These are phyloP conservation scores for Neurospora tetraspora DNA, from an alignment of 495 filamentous ascomycete genomes.

Conservation along the genomic window DNA sequence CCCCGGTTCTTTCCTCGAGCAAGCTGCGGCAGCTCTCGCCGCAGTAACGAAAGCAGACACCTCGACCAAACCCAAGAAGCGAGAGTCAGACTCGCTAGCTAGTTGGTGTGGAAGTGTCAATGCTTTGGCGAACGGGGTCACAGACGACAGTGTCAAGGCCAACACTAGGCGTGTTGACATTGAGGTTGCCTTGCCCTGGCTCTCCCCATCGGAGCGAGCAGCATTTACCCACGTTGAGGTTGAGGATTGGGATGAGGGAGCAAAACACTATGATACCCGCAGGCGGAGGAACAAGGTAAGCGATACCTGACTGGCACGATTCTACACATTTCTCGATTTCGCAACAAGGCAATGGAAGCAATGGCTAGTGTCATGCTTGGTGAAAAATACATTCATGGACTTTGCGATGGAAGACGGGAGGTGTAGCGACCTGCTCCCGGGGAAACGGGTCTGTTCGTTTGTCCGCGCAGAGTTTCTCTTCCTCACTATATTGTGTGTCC, in stretches of 20 bases:
- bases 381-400: not conserved
- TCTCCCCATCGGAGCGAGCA: constrained; percentile 5
- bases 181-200: constrained; percentile 15
- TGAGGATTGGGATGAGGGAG: constrained; percentile 6
- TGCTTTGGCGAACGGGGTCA: not conserved
- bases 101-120: not conserved
- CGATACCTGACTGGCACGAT: not conserved
- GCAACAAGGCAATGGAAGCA: not conserved
- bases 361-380: not conserved
- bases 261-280: not conserved
- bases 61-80: not conserved
- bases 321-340: not conserved
- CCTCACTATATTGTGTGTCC: not conserved
- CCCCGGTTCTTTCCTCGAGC: constrained; percentile 1
- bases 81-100: not conserved
- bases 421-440: not conserved
- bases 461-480: not conserved
- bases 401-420: not conserved
- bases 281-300: constrained; percentile 14
- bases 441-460: not conserved
- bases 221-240: constrained; percentile 10
- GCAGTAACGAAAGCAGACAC: not conserved
- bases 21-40: constrained; percentile 2
- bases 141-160: not conserved
- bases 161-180: constrained; percentile 7